These are phyloP conservation scores for Cryptosporidium ubiquitum DNA, from an alignment of 169 alveolate species.

Conservation along the genomic window DNA sequence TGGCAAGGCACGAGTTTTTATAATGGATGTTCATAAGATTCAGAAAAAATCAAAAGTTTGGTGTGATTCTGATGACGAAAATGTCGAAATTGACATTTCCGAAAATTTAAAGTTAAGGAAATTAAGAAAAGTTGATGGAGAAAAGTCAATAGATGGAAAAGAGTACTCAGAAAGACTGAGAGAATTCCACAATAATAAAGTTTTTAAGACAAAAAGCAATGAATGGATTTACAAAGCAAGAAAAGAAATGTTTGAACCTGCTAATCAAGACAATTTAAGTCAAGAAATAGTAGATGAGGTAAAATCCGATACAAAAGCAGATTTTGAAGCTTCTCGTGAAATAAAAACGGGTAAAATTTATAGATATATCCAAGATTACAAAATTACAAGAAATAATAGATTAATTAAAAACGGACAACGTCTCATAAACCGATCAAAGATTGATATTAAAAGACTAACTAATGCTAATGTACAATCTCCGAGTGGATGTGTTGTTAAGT, in stretches of 20 bases:
- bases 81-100: slow-evolving; percentile 25
- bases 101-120: slow-evolving; percentile 21
- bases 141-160: slow-evolving; percentile 21
- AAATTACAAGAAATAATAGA: not conserved
- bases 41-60: slow-evolving; percentile 10
- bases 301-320: not conserved
- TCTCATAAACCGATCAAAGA: slow-evolving; percentile 6
- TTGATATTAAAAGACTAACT: slow-evolving; percentile 44
- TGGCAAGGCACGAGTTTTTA: not conserved
- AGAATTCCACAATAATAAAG: slow-evolving; percentile 37
- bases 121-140: slow-evolving; percentile 31
- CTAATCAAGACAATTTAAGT: not conserved
- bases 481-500: slow-evolving; percentile 46
- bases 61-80: slow-evolving; percentile 71
- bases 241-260: not conserved
- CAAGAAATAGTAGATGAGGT: not conserved
- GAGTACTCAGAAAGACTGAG: slow-evolving; percentile 31
- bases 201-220: slow-evolving; percentile 24
- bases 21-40: not conserved
- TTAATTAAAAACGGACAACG: not conserved
- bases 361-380: slow-evolving; percentile 6
- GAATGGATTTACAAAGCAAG: slow-evolving; percentile 64
- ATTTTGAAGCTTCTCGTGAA: not conserved
- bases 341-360: slow-evolving; percentile 17
- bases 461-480: slow-evolving; percentile 72